Percentiles rank a stretch among this genome's conserved stretches.
phyloP scores from a whole-genome alignment of 192 early-diverging fungal species.

The Coemansia sp. region DNA sequence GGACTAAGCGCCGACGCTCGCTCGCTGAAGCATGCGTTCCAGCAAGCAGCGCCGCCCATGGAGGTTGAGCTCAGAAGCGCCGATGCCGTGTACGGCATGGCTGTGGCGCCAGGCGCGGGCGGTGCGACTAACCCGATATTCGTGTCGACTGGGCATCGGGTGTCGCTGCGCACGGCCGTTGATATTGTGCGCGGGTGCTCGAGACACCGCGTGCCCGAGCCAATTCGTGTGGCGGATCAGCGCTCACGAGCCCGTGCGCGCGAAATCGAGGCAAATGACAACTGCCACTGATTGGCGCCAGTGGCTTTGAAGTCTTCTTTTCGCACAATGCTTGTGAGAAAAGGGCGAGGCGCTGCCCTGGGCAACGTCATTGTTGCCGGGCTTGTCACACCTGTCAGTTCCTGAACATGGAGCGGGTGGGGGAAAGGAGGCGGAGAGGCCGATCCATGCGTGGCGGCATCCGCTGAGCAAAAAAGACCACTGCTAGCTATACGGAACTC shows the following conservation, averaged over 20 bases:
- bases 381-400: not conserved
- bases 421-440: not conserved
- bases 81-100: conserved; percentile 57
- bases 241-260: conserved; percentile 26
- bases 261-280: conserved; percentile 12
- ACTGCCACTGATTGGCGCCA: not conserved
- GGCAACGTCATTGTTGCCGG: not conserved
- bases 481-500: not conserved
- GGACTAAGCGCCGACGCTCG: conserved; percentile 50
- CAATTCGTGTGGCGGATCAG: conserved; percentile 84
- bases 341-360: not conserved
- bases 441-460: not conserved
- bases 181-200: conserved; percentile 63
- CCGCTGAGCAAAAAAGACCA: not conserved
- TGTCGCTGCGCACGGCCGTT: conserved; percentile 70
- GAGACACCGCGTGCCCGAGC: conserved; percentile 77
- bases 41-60: conserved; percentile 23
- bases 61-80: conserved; percentile 46
- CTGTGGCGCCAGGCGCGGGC: conserved; percentile 42
- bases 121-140: conserved; percentile 73
- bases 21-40: conserved; percentile 56
- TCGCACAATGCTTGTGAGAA: not conserved
- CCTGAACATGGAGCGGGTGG: not conserved
- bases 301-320: not conserved
- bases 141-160: conserved; percentile 80